Conservation (phyloP, 768 basidiomycete species). For the Psilocybe subaeruginosa region DNA sequence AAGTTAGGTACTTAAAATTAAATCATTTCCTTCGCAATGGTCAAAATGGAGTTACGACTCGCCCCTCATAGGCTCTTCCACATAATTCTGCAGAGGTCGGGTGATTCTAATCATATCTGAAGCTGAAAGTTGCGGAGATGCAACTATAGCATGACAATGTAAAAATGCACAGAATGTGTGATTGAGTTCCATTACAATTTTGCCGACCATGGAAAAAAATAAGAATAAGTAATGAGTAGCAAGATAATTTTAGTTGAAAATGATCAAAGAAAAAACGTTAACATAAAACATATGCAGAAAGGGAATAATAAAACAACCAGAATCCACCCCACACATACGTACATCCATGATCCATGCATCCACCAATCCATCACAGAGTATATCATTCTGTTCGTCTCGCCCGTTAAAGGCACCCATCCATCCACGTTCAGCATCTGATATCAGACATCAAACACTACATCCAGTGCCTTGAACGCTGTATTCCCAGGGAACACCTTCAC, state of each 20-base stretch:
- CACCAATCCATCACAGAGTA: not conserved
- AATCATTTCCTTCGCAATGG: too few species aligned
- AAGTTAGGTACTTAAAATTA: too few species aligned
- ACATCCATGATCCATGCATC: not conserved
- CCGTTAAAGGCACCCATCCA: not conserved
- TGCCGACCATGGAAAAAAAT: not conserved
- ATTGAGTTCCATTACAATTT: not conserved
- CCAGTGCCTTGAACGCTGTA: conserved; percentile 80
- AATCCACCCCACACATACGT: not conserved
- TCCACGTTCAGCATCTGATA: not conserved
- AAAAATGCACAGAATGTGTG: not conserved
- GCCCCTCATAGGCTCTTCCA: too few species aligned
- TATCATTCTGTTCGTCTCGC: too few species aligned
- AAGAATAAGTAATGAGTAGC: not conserved
- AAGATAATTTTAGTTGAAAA: not conserved
- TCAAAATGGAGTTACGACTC: too few species aligned
- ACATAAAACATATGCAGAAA: not conserved
- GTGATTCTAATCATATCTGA: too few species aligned
- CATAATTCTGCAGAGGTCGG: too few species aligned
- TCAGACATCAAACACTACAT: conserved; percentile 75
- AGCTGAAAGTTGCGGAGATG: too few species aligned
- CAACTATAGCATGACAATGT: too few species aligned
- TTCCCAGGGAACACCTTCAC: conserved; percentile 89
- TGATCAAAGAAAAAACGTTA: not conserved
- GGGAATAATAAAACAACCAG: not conserved